Conservation (phyloP, 345 rosid genomes). For the Salix koriyanagi region DNA sequence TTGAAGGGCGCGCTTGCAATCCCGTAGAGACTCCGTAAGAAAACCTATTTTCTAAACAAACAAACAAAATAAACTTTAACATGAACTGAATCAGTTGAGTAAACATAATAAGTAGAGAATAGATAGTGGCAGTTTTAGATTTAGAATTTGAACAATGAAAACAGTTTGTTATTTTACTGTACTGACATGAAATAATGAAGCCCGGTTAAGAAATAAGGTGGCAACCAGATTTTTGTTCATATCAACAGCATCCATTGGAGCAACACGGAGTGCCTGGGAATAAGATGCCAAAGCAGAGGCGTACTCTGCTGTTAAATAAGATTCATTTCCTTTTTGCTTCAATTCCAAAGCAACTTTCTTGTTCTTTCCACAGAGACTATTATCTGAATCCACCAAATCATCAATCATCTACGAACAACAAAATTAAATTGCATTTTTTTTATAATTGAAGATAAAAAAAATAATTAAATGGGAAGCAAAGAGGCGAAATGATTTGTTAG, state of each 20-base stretch:
- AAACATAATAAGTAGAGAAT: not conserved
- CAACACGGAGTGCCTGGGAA: slow-evolving; percentile 71
- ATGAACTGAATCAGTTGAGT: not conserved
- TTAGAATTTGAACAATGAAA: not conserved
- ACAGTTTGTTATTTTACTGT: not conserved
- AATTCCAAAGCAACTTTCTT: slow-evolving; percentile 48
- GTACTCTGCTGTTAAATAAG: slow-evolving; percentile 39
- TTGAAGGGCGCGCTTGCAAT: slow-evolving; percentile 69
- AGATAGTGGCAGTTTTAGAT: too few relatives aligned
- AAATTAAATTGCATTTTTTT: not conserved
- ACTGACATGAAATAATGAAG: slow-evolving; percentile 54
- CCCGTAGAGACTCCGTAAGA: slow-evolving; percentile 53
- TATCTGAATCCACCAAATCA: slow-evolving; percentile 49
- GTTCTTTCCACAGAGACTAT: slow-evolving; percentile 55
- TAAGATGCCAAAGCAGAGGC: slow-evolving; percentile 50
- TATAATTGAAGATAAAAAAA: not conserved
- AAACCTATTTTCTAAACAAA: slow-evolving; percentile 47
- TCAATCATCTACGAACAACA: slow-evolving; percentile 32
- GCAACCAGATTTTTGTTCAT: slow-evolving; percentile 63
- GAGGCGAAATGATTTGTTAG: not conserved
- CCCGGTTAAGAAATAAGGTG: slow-evolving; percentile 63
- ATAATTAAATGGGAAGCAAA: not conserved
- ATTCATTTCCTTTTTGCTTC: slow-evolving; percentile 60
- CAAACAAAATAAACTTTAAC: not conserved
- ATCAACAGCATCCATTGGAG: slow-evolving; percentile 56